Base-by-base conservation (phyloP, 352 stramenopile genomes). In the Pythium scleroteichum region DNA sequence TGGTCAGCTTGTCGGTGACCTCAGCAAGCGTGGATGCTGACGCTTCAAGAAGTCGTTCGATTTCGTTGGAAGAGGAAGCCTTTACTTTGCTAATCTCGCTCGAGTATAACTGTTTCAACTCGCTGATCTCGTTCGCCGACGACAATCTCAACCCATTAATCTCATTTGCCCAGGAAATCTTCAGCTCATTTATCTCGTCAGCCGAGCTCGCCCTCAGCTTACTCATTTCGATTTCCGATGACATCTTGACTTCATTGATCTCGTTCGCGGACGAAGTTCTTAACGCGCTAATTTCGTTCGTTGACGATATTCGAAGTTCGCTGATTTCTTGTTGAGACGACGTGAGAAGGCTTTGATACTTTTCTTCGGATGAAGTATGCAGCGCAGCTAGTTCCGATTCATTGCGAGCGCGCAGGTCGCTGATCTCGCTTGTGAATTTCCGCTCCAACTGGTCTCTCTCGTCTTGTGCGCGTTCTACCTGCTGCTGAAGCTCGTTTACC, bases 51-150 rank as follows among this genome's bases (percentile, higher is more conserved):
- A 64, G 38, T 2, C 33, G 54, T 14, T 74, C 68, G 1, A 85
- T 59, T 22, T 59, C 52, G 4, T n/a, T 40, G 1, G 45, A 46
- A 4, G 56, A 63, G 7, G 56, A 23, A 4, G n/a, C 40, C 41
- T 78, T 53, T 1, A 84, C 38, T 2, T 50, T 40, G 17, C 64
- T 56, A 24, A 82, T 65, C 24, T 69, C 66, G 38, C 29, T 35
- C 29, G 29, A 10, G 29, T 35, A 35, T 5, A 35, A 35, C 29
- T 5, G 5, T 10, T 35, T 35, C 5, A 35, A 10, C 5, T 35
- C 29, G 29, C 10, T 35, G 5, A 35, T 57, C 27, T 57, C 50
- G 6, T 23, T 47, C 4, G 55, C 55, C 4, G 55, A 62, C 9
- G 55, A 20, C 9, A 23, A 35, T 40, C 76, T 52, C 3, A 84